Evolutionary conservation across 176 grass and related monocot genomes (phyloP).

Genomic region (Tuctoria greenei): DNA sequence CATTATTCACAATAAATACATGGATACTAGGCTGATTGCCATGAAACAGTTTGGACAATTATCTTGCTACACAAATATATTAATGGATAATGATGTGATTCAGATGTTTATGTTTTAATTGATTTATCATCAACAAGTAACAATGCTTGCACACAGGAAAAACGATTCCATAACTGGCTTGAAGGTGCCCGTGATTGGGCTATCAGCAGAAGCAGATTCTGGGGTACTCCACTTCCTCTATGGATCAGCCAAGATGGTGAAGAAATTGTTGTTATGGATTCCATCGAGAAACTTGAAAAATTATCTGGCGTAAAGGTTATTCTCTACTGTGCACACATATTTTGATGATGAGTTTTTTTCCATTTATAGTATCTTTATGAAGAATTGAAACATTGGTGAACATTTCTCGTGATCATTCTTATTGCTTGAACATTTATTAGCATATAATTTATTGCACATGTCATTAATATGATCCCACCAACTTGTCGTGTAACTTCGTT

Average conservation of each 20-base stretch:
- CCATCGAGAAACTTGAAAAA: constrained; percentile 86
- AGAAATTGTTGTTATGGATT: constrained; percentile 91
- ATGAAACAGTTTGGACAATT: constrained; percentile 26
- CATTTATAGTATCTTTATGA: constrained; percentile 17
- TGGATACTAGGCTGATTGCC: background rate
- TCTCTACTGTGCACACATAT: constrained; percentile 23
- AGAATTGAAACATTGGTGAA: constrained; percentile 4
- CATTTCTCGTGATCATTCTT: background rate
- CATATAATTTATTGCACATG: background rate
- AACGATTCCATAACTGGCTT: constrained; percentile 97
- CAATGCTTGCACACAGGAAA: constrained; percentile 60
- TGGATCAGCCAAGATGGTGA: constrained; percentile 93
- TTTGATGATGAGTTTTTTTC: constrained; percentile 24
- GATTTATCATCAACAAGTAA: constrained; percentile 22
- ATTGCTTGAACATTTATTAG: background rate
- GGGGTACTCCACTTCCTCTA: constrained; percentile 95
- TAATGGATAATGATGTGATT: constrained; percentile 3
- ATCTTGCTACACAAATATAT: background rate
- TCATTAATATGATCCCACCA: background rate
- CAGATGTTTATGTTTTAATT: constrained; percentile 31
- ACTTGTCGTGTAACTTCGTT: constrained; percentile 11
- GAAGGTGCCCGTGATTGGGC: constrained; percentile 99
- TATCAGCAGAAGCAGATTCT: constrained; percentile 96
- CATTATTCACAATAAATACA: constrained; percentile 15
- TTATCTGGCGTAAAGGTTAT: constrained; percentile 92